phyloP scores from a whole-genome alignment of 176 grass and related monocot species.

The Musa acuminata region DNA sequence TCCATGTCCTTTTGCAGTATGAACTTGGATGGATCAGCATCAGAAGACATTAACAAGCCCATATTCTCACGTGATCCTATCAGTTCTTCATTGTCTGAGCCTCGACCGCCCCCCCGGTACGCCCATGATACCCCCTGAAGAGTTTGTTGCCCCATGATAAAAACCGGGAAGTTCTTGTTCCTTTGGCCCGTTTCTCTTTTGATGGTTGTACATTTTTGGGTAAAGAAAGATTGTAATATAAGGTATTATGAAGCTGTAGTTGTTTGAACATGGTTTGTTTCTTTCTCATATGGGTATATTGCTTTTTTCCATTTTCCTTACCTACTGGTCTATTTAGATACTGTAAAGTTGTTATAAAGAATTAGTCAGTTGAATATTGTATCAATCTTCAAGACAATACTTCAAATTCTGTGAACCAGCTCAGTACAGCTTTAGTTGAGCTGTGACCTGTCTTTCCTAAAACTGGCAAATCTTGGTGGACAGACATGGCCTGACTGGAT shows the following conservation, averaged over 20 bases:
- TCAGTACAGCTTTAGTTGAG: neutral
- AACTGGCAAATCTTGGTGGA: neutral
- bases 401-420: neutral
- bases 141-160: constrained; percentile 51
- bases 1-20: constrained; percentile 74
- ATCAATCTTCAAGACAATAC: neutral
- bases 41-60: constrained; percentile 35
- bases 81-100: constrained; percentile 39
- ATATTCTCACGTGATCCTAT: constrained; percentile 27
- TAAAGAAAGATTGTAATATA: neutral
- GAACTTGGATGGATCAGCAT: constrained; percentile 54
- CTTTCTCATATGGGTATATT: neutral
- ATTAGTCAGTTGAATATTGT: neutral
- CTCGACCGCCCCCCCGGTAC: constrained; percentile 40
- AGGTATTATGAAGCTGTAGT: too few relatives aligned
- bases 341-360: neutral
- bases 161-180: constrained; percentile 14
- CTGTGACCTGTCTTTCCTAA: neutral
- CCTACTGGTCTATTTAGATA: neutral
- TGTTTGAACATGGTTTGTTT: neutral
- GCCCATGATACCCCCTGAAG: constrained; percentile 63
- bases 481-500: neutral
- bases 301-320: neutral
- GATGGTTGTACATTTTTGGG: neutral
- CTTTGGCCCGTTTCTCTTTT: neutral